phyloP scores from a whole-genome alignment of 2,329 filamentous ascomycete genomes.

The Clarireedia monteithiana region DNA sequence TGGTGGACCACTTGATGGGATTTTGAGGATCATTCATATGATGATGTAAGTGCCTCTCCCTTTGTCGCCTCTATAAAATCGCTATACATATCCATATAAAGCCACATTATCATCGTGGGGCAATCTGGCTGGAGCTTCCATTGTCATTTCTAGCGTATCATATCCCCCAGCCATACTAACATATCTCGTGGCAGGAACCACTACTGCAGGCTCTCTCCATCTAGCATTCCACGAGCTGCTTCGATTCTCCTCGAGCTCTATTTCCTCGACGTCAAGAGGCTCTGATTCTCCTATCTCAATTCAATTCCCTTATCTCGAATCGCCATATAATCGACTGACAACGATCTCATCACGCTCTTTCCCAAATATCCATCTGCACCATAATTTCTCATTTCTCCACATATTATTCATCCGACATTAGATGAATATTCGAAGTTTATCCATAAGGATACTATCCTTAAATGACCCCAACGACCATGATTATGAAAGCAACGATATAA shows the following conservation, averaged over 20 bases:
- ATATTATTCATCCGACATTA: neutral
- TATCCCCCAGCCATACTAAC: neutral
- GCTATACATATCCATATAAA: no score
- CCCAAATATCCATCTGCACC: neutral
- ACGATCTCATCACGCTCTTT: neutral
- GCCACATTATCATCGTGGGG: no score
- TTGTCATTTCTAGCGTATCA: neutral
- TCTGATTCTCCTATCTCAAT: neutral
- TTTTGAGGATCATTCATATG: conserved; percentile 27
- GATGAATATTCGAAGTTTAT: neutral
- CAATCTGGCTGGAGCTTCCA: no score
- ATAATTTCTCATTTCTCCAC: neutral
- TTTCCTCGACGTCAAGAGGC: conserved; percentile 22
- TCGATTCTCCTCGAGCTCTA: conserved; percentile 26
- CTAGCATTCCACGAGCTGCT: conserved; percentile 16
- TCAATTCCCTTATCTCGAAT: neutral
- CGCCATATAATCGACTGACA: neutral
- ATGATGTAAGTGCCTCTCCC: conserved; percentile 19
- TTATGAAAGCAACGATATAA: neutral
- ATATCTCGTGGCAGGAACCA: conserved; percentile 20
- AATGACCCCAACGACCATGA: no score
- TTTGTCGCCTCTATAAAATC: neutral
- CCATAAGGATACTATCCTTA: no score
- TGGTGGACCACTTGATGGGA: conserved; percentile 21
- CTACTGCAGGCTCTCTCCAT: conserved; percentile 23